phyloP scores from a whole-genome alignment of 257 asterid genomes.

The Solanum microdontum region DNA sequence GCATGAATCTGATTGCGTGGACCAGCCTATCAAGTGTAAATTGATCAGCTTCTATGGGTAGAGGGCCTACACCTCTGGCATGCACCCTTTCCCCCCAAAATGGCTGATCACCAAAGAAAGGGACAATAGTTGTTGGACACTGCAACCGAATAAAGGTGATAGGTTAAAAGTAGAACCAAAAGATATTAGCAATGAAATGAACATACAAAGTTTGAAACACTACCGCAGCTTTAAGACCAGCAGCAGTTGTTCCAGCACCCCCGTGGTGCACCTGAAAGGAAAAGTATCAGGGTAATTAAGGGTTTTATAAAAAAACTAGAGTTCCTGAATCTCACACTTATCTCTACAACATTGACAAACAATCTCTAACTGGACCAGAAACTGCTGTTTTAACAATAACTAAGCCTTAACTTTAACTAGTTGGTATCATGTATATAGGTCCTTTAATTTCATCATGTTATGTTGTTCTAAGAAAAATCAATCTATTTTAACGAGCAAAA shows the following conservation, averaged over 20 bases:
- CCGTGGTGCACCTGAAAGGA: constrained; percentile 78
- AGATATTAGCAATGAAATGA: not conserved
- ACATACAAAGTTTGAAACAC: not conserved
- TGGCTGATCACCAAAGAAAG: constrained; percentile 92
- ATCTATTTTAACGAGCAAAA: not conserved
- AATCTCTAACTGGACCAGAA: not conserved
- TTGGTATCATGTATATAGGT: not conserved
- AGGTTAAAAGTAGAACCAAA: not conserved
- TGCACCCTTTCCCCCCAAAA: constrained; percentile 88
- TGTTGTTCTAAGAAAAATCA: not conserved
- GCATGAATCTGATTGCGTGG: constrained; percentile 68
- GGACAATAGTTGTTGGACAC: constrained; percentile 89
- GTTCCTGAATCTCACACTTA: not conserved
- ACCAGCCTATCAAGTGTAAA: constrained; percentile 70
- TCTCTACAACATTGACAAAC: not conserved
- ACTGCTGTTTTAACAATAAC: not conserved
- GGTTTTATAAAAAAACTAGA: not conserved
- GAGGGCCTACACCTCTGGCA: constrained; percentile 81
- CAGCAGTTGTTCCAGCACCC: constrained; percentile 97
- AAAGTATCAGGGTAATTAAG: not conserved
- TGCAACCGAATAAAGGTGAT: constrained; percentile 8
- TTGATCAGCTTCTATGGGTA: constrained; percentile 71
- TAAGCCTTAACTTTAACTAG: not conserved
- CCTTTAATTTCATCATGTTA: not conserved
- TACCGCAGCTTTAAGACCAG: constrained; percentile 95